These are phyloP conservation scores for Pyrus communis DNA, from an alignment of 306 rosid genomes.

Conservation along the genomic window DNA sequence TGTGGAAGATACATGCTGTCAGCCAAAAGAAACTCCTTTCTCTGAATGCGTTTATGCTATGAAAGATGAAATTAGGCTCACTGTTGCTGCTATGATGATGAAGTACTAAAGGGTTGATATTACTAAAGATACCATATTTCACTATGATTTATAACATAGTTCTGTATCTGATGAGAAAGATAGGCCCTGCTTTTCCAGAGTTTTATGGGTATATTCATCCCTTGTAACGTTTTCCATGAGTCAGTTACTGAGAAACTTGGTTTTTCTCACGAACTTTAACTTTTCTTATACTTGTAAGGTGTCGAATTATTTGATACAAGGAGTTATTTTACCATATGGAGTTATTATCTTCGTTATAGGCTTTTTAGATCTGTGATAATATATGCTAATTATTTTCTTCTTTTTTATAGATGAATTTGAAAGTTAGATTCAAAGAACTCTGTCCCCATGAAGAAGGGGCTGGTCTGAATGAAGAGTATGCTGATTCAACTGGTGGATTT, in stretches of 20 bases:
- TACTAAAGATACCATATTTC: neutral
- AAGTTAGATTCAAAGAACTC: conserved; percentile 57
- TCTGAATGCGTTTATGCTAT: neutral
- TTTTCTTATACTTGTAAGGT: neutral
- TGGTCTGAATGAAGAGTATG: conserved; percentile 60
- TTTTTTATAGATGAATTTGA: conserved; percentile 49
- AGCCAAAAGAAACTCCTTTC: neutral
- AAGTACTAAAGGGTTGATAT: neutral
- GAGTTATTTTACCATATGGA: neutral
- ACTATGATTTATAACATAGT: neutral
- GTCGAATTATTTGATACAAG: neutral
- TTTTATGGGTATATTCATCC: neutral
- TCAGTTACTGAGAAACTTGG: neutral
- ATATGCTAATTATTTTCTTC: neutral
- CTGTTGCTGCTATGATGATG: neutral
- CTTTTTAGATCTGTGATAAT: neutral
- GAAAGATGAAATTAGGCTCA: neutral
- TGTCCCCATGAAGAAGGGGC: conserved; percentile 56
- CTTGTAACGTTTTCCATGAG: neutral
- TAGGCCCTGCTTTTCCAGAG: neutral
- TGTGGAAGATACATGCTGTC: neutral
- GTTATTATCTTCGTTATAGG: conserved; percentile 1
- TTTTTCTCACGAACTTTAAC: neutral
- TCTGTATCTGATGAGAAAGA: neutral
- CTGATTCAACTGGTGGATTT: conserved; percentile 72